These are phyloP conservation scores for Termitomyces sp. DNA, from an alignment of 768 basidiomycete species.

Conservation along the genomic window DNA sequence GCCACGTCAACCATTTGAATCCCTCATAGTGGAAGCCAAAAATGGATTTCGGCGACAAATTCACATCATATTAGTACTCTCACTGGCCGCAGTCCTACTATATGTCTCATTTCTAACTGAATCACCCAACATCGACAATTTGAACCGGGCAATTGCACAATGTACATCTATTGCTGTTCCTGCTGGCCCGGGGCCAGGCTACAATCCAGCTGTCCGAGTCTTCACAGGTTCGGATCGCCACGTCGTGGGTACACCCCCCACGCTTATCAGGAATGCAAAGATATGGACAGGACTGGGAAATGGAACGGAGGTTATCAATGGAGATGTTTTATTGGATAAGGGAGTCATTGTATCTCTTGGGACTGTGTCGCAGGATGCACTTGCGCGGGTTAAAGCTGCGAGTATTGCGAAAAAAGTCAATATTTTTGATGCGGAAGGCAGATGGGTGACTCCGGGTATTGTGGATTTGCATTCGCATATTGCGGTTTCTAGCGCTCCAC, in stretches of 20 bases:
- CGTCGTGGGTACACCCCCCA: conserved; percentile 44
- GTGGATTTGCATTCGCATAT: conserved; percentile 46
- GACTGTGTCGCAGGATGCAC: conserved; percentile 19
- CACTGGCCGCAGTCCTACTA: background rate
- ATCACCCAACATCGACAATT: background rate
- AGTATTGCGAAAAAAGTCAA: conserved; percentile 16
- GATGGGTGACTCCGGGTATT: conserved; percentile 48
- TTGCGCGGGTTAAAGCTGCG: conserved; percentile 11
- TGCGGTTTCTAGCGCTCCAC: conserved; percentile 26
- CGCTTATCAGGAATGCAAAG: conserved; percentile 60
- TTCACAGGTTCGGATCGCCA: conserved; percentile 46
- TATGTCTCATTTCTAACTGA: background rate
- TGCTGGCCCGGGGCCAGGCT: conserved; percentile 10
- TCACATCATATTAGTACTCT: background rate
- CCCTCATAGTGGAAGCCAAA: background rate
- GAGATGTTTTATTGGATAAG: conserved; percentile 55
- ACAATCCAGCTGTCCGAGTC: conserved; percentile 2
- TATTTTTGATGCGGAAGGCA: conserved; percentile 51
- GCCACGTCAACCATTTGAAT: background rate
- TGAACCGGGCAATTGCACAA: background rate
- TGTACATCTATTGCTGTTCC: conserved; percentile 9
- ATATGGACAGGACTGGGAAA: conserved; percentile 70
- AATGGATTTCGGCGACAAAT: background rate
- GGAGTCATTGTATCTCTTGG: conserved; percentile 61
- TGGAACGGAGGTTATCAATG: conserved; percentile 52